phyloP scores from a whole-genome alignment of 495 filamentous ascomycete genomes.

The Articulospora tetracladia region DNA sequence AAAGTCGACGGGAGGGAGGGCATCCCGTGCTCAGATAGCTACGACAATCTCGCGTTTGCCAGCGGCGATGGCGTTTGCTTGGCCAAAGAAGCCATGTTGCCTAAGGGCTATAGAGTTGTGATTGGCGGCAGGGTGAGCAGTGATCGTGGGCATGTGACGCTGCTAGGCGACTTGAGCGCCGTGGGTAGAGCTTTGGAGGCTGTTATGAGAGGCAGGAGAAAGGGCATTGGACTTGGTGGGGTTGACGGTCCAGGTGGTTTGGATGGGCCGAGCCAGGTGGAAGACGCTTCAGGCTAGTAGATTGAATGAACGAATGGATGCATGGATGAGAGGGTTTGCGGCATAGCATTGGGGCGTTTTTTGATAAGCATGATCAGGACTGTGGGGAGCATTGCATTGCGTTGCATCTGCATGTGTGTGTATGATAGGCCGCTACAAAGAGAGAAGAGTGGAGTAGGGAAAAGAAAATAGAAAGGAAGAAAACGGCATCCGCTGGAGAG shows the following conservation, averaged over 20 bases:
- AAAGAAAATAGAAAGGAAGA: no score
- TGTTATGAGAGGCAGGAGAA: slow-evolving; percentile 59
- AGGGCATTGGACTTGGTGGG: slow-evolving; percentile 62
- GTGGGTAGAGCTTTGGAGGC: slow-evolving; percentile 72
- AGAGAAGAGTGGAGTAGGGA: no score
- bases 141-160: slow-evolving; percentile 79
- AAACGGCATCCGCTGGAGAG: no score
- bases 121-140: slow-evolving; percentile 70
- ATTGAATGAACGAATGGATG: neutral
- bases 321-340: neutral
- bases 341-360: neutral
- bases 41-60: slow-evolving; percentile 83
- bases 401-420: no score
- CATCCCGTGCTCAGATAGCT: slow-evolving; percentile 74
- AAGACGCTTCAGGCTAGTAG: no score
- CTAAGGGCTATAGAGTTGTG: slow-evolving; percentile 69
- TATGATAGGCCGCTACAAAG: no score
- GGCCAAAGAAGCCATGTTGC: slow-evolving; percentile 81
- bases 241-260: no score
- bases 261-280: no score
- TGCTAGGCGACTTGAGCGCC: slow-evolving; percentile 80
- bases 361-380: neutral
- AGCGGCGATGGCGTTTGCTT: slow-evolving; percentile 89
- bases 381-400: neutral
- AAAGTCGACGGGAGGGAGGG: slow-evolving; percentile 61